Evolutionary conservation across 345 rosid species (phyloP), one percentile per base, ranked within the genome.

Genomic region (Camelina hispida): DNA sequence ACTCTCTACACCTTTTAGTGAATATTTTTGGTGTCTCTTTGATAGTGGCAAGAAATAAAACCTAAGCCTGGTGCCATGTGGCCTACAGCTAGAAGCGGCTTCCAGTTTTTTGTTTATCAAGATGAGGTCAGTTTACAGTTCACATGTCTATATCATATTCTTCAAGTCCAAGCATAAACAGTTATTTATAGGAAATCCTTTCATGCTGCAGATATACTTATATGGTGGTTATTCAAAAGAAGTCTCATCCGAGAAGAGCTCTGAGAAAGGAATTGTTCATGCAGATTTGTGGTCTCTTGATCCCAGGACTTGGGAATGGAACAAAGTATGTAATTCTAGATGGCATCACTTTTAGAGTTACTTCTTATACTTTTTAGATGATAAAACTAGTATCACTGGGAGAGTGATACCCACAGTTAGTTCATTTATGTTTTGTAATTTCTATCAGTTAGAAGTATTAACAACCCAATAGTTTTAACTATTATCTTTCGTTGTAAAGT

Each of bases 231-330:
- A 94, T 75, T 91, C 93, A 23, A 94, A 94, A 79, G 98, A 90
- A 81, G 87, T 91, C 74, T 85, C 92, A 75, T 77, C 97, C 7
- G 97, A 90, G 73, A 91, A 91, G 81, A 84, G 62, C 80, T 86
- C 96, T 37, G 98, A 91, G 85, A 94, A 87, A 83, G 98, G 98
- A 73, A 77, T 77, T 78, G 89, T 94, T 77, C 98, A 94, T 58
- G 80, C 97, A 68, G 98, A 94, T 79, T 78, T 94, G 89, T 94
- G 97, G 96, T 90, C 95, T 25, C 96, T 94, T 70, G 98, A 94
- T 82, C 98, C 98, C 58, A 86, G 86, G 87, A 89, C 93, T 46
- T 94, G 98, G 98, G 97, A 94, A 80, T 94, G 98, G 98, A 94
- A 83, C 84, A 94, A 94, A 95, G 98, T 91, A 78, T 32, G 85